phyloP scores from a whole-genome alignment of 2,329 filamentous ascomycete species.

The Botrytis squamosa region DNA sequence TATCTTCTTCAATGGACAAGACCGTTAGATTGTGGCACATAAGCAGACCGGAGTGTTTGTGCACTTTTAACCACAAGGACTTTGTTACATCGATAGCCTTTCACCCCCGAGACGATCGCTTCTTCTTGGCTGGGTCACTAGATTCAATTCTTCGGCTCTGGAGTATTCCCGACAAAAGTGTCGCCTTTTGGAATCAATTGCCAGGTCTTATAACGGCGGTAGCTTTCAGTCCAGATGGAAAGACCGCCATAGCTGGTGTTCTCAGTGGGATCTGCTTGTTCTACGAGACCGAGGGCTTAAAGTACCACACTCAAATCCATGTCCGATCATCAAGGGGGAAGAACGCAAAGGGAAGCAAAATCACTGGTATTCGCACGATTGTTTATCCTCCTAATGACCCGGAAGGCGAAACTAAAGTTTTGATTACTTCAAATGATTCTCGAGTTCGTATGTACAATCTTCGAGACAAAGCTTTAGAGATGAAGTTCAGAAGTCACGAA shows the following conservation, averaged over 20 bases:
- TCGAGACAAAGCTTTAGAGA: slow-evolving; percentile 77
- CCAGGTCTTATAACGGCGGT: slow-evolving; percentile 92
- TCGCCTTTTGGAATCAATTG: slow-evolving; percentile 75
- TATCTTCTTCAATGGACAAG: slow-evolving; percentile 98
- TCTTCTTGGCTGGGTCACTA: slow-evolving; percentile 91
- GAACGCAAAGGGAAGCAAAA: slow-evolving; percentile 95
- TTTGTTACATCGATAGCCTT: slow-evolving; percentile 95
- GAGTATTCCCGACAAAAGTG: slow-evolving; percentile 96
- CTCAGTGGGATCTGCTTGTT: slow-evolving; percentile 83
- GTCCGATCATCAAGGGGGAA: slow-evolving; percentile 90
- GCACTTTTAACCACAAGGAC: slow-evolving; percentile 91
- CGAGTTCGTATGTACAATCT: slow-evolving; percentile 87
- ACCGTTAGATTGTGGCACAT: slow-evolving; percentile 94
- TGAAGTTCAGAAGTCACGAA: slow-evolving; percentile 89
- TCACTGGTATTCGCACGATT: slow-evolving; percentile 86
- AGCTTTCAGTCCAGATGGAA: slow-evolving; percentile 89
- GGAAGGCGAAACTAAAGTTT: slow-evolving; percentile 68
- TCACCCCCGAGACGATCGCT: slow-evolving; percentile 90
- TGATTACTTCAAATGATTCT: slow-evolving; percentile 95
- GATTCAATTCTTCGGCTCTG: slow-evolving; percentile 86
- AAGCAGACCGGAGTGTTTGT: slow-evolving; percentile 79
- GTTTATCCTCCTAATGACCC: slow-evolving; percentile 54
- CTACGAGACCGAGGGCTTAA: slow-evolving; percentile 89
- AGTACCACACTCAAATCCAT: slow-evolving; percentile 80
- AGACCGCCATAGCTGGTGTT: slow-evolving; percentile 83